Conservation (phyloP, 495 filamentous ascomycete species). For the Terfezia boudieri region DNA sequence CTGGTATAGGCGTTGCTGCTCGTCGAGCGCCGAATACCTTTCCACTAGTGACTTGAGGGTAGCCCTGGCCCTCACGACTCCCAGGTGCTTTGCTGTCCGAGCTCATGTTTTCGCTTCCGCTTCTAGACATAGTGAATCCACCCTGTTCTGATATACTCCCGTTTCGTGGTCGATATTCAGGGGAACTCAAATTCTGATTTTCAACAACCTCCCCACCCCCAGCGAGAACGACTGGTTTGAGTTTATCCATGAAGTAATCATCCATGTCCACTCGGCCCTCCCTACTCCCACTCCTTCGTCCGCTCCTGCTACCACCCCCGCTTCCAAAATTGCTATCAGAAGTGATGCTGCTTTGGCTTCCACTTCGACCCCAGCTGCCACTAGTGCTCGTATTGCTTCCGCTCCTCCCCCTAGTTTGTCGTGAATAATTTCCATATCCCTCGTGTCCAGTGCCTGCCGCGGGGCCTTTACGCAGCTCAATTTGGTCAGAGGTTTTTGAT, state of each 20-base stretch:
- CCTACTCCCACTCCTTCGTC: constrained; percentile 34
- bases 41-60: not conserved
- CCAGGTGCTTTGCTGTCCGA: not conserved
- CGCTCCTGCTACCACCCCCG: constrained; percentile 24
- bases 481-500: constrained; percentile 22
- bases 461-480: constrained; percentile 51
- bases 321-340: constrained; percentile 29
- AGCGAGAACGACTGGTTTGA: constrained; percentile 70
- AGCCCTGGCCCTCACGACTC: not conserved
- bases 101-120: not conserved
- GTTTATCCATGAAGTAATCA: constrained; percentile 49
- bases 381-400: constrained; percentile 31
- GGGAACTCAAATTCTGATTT: constrained; percentile 27
- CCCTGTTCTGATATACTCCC: not conserved
- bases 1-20: not conserved
- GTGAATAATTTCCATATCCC: constrained; percentile 62
- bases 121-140: not conserved
- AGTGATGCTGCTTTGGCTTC: constrained; percentile 19
- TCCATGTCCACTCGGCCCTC: constrained; percentile 29
- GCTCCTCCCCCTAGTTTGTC: constrained; percentile 27
- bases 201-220: constrained; percentile 46
- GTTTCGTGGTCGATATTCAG: not conserved
- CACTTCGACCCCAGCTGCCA: constrained; percentile 26
- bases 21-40: not conserved
- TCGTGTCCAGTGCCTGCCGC: constrained; percentile 87